Evolutionary conservation across 225 moss, liverwort and hornwort species (phyloP).

Genomic region (Asterella californica): DNA sequence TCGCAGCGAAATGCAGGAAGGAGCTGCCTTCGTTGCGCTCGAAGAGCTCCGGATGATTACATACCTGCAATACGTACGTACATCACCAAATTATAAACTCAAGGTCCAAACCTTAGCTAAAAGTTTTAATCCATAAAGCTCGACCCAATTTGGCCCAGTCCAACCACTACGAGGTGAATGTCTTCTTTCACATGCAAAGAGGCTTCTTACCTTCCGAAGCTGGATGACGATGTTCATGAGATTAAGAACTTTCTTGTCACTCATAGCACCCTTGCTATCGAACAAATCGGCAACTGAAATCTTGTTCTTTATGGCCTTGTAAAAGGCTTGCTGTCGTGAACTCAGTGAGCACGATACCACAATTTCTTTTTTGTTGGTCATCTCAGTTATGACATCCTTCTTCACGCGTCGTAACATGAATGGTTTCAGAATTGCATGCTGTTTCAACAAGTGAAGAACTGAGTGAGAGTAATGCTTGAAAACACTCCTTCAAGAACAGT

Average conservation of each 20-base stretch:
- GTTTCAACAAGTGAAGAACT: conserved; percentile 10
- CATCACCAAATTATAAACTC: neutral
- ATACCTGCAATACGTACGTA: conserved; percentile 49
- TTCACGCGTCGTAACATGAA: conserved; percentile 93
- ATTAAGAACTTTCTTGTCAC: conserved; percentile 81
- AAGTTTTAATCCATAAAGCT: neutral
- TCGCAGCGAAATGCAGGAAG: conserved; percentile 65
- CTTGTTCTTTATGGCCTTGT: conserved; percentile 83
- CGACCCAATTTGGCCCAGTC: neutral
- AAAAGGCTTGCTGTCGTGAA: conserved; percentile 86
- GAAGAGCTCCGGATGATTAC: conserved; percentile 93
- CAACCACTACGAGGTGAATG: neutral
- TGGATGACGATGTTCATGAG: conserved; percentile 96
- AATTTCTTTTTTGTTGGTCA: conserved; percentile 90
- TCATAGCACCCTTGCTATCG: conserved; percentile 74
- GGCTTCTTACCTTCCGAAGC: conserved; percentile 66
- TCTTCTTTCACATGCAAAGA: neutral
- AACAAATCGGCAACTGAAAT: conserved; percentile 85
- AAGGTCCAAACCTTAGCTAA: neutral
- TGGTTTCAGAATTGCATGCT: conserved; percentile 91
- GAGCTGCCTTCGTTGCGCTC: conserved; percentile 87
- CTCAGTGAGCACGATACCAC: conserved; percentile 78
- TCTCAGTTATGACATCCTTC: conserved; percentile 90
- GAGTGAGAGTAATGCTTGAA: neutral
- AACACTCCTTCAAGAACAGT: neutral